phyloP scores from a whole-genome alignment of 306 rosid species.

The Dalbergia cultrata region DNA sequence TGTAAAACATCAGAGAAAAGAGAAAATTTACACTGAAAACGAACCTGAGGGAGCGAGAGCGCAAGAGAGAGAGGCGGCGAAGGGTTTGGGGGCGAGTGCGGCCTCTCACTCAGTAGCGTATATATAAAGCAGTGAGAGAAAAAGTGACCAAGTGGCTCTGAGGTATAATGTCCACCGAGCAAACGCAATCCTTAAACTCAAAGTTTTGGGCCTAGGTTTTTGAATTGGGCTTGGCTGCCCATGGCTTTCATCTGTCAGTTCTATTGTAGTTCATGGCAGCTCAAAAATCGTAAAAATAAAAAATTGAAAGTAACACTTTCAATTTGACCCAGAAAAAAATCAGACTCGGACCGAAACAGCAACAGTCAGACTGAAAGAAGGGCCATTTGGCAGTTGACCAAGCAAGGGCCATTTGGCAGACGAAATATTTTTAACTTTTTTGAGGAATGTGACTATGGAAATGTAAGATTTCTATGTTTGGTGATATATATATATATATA shows the following conservation, averaged over 20 bases:
- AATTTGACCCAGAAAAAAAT: no score
- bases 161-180: constrained; percentile 1
- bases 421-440: no score
- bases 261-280: no score
- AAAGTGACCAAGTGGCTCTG: background rate
- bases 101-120: background rate
- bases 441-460: no score
- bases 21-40: background rate
- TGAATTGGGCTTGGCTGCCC: background rate
- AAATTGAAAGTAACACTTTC: no score
- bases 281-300: no score
- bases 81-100: background rate
- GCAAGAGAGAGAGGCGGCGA: constrained; percentile 44
- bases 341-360: no score
- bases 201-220: background rate
- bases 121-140: constrained; percentile 23
- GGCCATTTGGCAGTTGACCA: no score
- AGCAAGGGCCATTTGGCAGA: no score
- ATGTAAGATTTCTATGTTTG: no score
- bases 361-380: no score
- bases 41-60: constrained; percentile 30
- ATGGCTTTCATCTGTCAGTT: background rate
- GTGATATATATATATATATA: no score
- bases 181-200: background rate
- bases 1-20: background rate